Conservation (phyloP, 1,284 basidiomycete genomes). For the Sparassis latifolia region DNA sequence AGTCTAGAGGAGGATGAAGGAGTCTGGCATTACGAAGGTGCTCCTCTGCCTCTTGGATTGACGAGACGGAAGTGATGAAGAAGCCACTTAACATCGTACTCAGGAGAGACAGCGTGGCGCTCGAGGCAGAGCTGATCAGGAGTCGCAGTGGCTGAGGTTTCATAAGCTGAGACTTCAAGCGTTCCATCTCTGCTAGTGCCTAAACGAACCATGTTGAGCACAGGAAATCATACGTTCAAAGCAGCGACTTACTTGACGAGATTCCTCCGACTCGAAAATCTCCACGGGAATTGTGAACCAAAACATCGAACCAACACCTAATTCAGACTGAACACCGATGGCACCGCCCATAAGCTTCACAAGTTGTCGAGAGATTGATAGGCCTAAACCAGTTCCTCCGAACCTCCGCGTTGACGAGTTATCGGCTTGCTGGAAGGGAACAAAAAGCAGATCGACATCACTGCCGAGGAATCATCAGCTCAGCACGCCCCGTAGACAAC, state of each 20-base stretch:
- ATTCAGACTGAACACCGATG: slow-evolving; percentile 60
- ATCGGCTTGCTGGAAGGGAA: slow-evolving; percentile 71
- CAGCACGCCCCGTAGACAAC: neutral
- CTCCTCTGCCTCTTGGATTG: slow-evolving; percentile 39
- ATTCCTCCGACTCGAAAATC: slow-evolving; percentile 47
- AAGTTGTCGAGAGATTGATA: slow-evolving; percentile 66
- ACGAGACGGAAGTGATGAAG: slow-evolving; percentile 35
- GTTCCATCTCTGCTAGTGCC: slow-evolving; percentile 41
- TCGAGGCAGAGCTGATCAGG: slow-evolving; percentile 53
- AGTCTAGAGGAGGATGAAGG: slow-evolving; percentile 41
- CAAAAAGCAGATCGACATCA: slow-evolving; percentile 60
- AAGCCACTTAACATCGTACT: slow-evolving; percentile 53
- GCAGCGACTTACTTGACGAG: slow-evolving; percentile 33
- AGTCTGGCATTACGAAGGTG: slow-evolving; percentile 31
- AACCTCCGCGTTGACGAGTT: slow-evolving; percentile 67
- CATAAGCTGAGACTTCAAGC: slow-evolving; percentile 37
- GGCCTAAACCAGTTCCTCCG: slow-evolving; percentile 64
- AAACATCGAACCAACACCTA: slow-evolving; percentile 57
- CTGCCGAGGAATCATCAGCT: slow-evolving; percentile 12
- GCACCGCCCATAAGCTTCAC: slow-evolving; percentile 69
- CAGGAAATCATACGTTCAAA: neutral
- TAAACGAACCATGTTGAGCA: slow-evolving; percentile 6
- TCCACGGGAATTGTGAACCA: slow-evolving; percentile 68
- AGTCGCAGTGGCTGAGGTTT: slow-evolving; percentile 40
- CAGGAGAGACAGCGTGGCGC: slow-evolving; percentile 48